Percentiles rank a stretch among this genome's conserved stretches.
phyloP scores from a whole-genome alignment of 306 rosid genomes.

The Gynostemma pentaphyllum region DNA sequence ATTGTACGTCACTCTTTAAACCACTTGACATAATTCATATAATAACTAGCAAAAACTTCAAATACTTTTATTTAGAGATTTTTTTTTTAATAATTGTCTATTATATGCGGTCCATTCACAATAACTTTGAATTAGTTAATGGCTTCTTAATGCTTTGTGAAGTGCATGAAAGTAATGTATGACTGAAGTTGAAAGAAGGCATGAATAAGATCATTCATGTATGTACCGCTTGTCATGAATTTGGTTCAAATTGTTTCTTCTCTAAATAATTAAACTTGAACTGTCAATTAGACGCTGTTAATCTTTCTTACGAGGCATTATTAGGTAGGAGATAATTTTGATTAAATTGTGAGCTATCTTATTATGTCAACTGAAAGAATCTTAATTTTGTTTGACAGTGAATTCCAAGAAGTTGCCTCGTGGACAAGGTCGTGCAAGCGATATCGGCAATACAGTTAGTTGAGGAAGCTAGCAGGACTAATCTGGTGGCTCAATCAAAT shows the following conservation, averaged over 20 bases:
- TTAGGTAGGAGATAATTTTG: too few relatives aligned
- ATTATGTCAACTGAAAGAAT: neutral
- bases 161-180: neutral
- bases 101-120: neutral
- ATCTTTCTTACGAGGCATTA: too few relatives aligned
- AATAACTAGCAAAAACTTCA: neutral
- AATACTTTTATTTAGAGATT: neutral
- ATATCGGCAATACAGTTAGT: neutral
- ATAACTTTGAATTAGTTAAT: neutral
- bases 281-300: too few relatives aligned
- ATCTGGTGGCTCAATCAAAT: neutral
- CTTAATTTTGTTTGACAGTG: constrained; percentile 1
- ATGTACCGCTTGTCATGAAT: too few relatives aligned
- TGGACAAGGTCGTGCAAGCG: constrained; percentile 4
- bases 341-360: neutral
- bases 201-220: neutral
- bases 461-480: neutral
- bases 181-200: neutral
- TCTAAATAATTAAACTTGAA: too few relatives aligned
- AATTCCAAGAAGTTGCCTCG: constrained; percentile 1
- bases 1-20: constrained; percentile 45
- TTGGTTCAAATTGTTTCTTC: too few relatives aligned
- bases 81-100: neutral
- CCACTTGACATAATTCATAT: neutral
- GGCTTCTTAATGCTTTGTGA: too few relatives aligned